Conservation (phyloP, 352 stramenopile genomes). For the Pythium sp. region DNA sequence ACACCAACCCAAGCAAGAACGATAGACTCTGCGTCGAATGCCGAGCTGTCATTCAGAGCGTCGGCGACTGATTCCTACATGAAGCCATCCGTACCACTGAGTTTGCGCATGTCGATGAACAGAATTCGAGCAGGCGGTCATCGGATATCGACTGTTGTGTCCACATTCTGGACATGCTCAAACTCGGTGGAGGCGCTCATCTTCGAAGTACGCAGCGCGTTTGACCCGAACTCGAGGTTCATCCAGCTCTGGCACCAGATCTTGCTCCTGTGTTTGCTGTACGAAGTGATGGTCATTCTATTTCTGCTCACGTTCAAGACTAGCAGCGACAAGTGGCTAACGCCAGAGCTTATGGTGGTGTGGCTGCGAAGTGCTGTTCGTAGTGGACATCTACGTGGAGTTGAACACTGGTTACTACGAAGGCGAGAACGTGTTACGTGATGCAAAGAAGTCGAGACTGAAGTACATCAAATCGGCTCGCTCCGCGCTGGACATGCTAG, state of each 20-base stretch:
- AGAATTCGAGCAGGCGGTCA: slow-evolving; percentile 1
- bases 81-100: not conserved
- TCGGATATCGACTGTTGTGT: slow-evolving; percentile 13
- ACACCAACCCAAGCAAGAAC: not conserved
- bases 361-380: slow-evolving; percentile 53
- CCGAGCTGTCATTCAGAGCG: not conserved
- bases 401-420: slow-evolving; percentile 75
- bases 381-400: slow-evolving; percentile 55
- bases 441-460: slow-evolving; percentile 39
- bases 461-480: slow-evolving; percentile 55
- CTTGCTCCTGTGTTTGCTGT: slow-evolving; percentile 48
- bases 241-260: slow-evolving; percentile 61
- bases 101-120: slow-evolving; percentile 8
- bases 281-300: slow-evolving; percentile 52
- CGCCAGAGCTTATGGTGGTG: slow-evolving; percentile 31
- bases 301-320: slow-evolving; percentile 45
- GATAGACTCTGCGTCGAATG: not conserved
- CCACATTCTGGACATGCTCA: slow-evolving; percentile 31
- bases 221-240: slow-evolving; percentile 50
- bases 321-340: slow-evolving; percentile 17
- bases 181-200: slow-evolving; percentile 55
- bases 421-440: slow-evolving; percentile 49
- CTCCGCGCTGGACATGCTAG: slow-evolving; percentile 48
- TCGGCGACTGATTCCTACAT: slow-evolving; percentile 3
- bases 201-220: slow-evolving; percentile 45